Evolutionary conservation across 257 asterid genomes (phyloP).

Genomic region (Penstemon eatonii): DNA sequence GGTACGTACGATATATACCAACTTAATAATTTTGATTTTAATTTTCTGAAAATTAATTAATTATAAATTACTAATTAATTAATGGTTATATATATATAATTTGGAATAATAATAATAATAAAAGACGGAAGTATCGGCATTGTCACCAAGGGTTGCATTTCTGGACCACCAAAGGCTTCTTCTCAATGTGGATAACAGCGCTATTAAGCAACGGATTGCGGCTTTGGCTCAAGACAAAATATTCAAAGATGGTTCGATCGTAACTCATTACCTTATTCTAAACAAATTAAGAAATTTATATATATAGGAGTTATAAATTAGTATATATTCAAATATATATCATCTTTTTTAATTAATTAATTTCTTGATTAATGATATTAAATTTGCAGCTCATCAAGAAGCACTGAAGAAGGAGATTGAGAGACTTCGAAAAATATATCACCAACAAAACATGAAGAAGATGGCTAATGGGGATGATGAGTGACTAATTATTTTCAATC

Average conservation of each 20-base stretch:
- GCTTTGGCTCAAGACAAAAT: conserved; percentile 95
- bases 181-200: conserved; percentile 81
- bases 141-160: conserved; percentile 90
- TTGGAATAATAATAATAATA: too few species aligned
- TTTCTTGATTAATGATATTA: background rate
- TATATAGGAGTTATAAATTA: too few species aligned
- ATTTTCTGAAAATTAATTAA: background rate
- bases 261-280: too few species aligned
- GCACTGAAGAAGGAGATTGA: conserved; percentile 87
- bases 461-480: conserved; percentile 19
- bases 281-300: too few species aligned
- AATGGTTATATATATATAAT: too few species aligned
- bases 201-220: conserved; percentile 86
- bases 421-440: conserved; percentile 65
- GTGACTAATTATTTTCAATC: too few species aligned
- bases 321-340: too few species aligned
- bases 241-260: conserved; percentile 73
- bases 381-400: conserved; percentile 76
- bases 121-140: conserved; percentile 87
- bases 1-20: conserved; percentile 47
- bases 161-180: conserved; percentile 87
- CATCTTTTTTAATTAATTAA: too few species aligned
- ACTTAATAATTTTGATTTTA: background rate
- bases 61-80: background rate
- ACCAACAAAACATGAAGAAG: conserved; percentile 65